Conservation (phyloP, 352 stramenopile species). For the Globisporangium rhizosaccharum region DNA sequence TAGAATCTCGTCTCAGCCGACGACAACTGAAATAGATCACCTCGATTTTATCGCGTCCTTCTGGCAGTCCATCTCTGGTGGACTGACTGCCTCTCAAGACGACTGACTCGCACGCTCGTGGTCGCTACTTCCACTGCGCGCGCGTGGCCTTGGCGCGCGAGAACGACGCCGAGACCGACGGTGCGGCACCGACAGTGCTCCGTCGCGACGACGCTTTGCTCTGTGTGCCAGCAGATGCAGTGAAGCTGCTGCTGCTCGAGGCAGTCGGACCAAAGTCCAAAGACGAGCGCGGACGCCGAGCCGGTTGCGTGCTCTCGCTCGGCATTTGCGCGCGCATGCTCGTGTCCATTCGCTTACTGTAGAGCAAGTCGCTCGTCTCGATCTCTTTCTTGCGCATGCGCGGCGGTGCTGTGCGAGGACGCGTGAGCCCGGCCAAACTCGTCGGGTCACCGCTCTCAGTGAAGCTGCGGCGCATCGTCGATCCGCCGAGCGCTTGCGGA, state of each 20-base stretch:
- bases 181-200: constrained; percentile 6
- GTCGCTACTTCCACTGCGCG: constrained; percentile 43
- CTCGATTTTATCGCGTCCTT: neutral
- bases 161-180: constrained; percentile 9
- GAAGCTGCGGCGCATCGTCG: constrained; percentile 7
- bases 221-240: neutral
- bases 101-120: neutral
- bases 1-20: no score
- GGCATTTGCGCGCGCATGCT: constrained; percentile 19
- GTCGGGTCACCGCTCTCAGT: neutral
- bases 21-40: neutral
- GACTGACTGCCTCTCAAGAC: no score
- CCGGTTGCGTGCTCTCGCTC: constrained; percentile 18
- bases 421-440: neutral
- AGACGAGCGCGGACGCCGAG: constrained; percentile 27
- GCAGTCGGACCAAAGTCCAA: constrained; percentile 20
- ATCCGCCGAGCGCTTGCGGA: constrained; percentile 5
- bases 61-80: neutral
- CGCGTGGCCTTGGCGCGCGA: constrained; percentile 23
- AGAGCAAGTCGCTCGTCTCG: constrained; percentile 35
- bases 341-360: constrained; percentile 35
- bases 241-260: neutral
- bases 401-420: constrained; percentile 39
- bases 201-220: constrained; percentile 3
- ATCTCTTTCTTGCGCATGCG: constrained; percentile 32